Percentiles rank a stretch among this genome's conserved stretches.
Evolutionary conservation across 169 alveolate genomes (phyloP).

Genomic region (Eimeria acervulina): DNA sequence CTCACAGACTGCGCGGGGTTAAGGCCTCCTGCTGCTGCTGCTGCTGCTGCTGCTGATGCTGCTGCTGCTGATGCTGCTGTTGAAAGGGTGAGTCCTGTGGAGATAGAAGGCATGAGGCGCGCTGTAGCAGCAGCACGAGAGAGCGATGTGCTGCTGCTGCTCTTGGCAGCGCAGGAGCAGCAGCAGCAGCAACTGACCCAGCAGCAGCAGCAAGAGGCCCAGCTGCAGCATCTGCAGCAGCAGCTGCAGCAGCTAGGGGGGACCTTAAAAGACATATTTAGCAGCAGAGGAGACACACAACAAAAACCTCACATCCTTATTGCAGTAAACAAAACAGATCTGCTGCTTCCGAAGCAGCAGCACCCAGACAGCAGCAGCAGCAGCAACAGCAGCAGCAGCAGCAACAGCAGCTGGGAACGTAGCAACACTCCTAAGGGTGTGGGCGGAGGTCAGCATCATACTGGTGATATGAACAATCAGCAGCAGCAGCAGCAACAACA

Average conservation of each 20-base stretch:
- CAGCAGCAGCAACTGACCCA: not conserved
- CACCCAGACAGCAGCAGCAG: no score
- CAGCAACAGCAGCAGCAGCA: not conserved
- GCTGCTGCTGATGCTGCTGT: constrained; percentile 27
- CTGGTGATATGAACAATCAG: not conserved
- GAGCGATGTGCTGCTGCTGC: constrained; percentile 49
- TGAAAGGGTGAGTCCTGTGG: not conserved
- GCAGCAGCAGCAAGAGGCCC: no score
- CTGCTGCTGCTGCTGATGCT: not conserved
- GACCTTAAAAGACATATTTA: no score
- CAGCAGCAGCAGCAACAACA: not conserved
- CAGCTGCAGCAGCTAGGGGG: constrained; percentile 1
- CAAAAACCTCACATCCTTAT: not conserved
- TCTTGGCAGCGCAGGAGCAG: constrained; percentile 45
- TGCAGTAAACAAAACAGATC: not conserved
- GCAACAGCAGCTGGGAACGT: constrained; percentile 19
- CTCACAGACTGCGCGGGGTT: constrained; percentile 3
- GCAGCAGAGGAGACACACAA: no score
- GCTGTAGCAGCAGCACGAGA: constrained; percentile 59
- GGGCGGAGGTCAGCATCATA: not conserved
- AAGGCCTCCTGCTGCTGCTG: no score
- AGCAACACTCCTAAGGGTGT: not conserved
- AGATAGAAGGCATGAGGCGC: constrained; percentile 71
- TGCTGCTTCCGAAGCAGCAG: no score
- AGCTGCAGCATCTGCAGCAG: no score